Evolutionary conservation across 108 stramenopile species (phyloP), one percentile per base, ranked within the genome.

Genomic region (Skeletonema marinoi): DNA sequence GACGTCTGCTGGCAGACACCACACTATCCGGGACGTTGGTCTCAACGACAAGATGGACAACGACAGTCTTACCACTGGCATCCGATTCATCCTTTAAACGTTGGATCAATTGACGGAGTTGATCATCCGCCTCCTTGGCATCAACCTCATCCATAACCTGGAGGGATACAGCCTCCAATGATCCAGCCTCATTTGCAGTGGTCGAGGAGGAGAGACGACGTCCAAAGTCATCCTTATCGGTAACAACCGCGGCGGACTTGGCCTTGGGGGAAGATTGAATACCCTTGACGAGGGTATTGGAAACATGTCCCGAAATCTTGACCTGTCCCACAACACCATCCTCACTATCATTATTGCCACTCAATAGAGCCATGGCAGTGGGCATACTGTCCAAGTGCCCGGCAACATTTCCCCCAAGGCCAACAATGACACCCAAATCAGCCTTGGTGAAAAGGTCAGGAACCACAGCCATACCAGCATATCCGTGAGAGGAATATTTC

Each of bases 11-110:
- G 41, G 61, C 67, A 77, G 51, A 75, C 73, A 56, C 54, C 25
- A 56, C 25, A 56, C 21, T 54, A 3, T 54, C 54, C 0, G 54
- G 54, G 21, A 25, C 8, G 9, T 29, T 25, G 7, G 25, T 25
- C 66, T 95, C 94, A 25, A 95, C 88, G 44, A 95, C 88, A 60
- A 95, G 79, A 69, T 93, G 89, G 56, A 95, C 69, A 60, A 95
- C 80, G 33, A 91, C 68, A 13, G 89, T 92, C 73, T 82, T 84
- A 32, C 80, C 89, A 48, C 32, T 69, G 29, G 58, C 32, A 1
- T 29, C 35, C 17, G 85, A 68, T 13, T 79, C 60, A n/a, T 79
- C 60, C 59, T 88, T 78, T 13, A 90, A 68, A 21, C 85, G 48
- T 10, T 70, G 19, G 54, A 95, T 42, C 78, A 90, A 70, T 21